Evolutionary conservation across 1,139 yeast genomes (phyloP), one percentile per base, ranked within the genome.

Genomic region (Sugiyamaella japonica): DNA sequence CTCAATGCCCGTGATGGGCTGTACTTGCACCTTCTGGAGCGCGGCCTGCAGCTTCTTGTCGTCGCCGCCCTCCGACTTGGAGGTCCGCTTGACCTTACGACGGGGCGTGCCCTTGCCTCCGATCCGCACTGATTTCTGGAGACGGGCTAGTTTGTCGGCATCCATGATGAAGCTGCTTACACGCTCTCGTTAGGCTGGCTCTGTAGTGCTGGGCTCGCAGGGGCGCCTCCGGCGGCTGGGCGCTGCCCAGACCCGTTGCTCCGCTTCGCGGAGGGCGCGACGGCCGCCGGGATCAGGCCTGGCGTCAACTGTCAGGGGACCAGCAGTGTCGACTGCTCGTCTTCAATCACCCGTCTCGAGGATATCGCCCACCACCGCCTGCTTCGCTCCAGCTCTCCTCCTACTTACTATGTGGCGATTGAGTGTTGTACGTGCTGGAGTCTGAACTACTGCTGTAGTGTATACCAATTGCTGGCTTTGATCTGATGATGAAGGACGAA

Each of bases 41-140:
- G 95, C 84, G 66, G 86, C 89, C 77, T 89, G 93, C 76, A 93
- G 82, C 77, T 90, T 89, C 76, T 91, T 81, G 79, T 90, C 97
- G 68, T 84, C 89, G 72, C 86, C 89, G 72, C 86, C 93, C 70
- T 81, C 86, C 74, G 85, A 15, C 72, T 75, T 66, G 66, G 68
- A 59, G 82, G 86, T 72, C 84, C 86, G 85, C 97, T 89, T 77
- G 84, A 83, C 77, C 96, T 96, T 75, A 62, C 80, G 76, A 64
- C 80, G 76, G 61, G 79, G 80, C 41, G 79, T 74, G 48, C 79
- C 79, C 67, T 75, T 76, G 57, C 80, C 80, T 57, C 77, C 74
- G 57, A 74, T 73, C 59, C 77, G 71, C 62, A 70, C 75, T 58
- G 70, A 65, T 60, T 71, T 65, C 65, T 71, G 75, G 58, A 71